These are phyloP conservation scores for Suhomyces bribrorum DNA, from an alignment of 1,139 yeast genomes.

Conservation along the genomic window DNA sequence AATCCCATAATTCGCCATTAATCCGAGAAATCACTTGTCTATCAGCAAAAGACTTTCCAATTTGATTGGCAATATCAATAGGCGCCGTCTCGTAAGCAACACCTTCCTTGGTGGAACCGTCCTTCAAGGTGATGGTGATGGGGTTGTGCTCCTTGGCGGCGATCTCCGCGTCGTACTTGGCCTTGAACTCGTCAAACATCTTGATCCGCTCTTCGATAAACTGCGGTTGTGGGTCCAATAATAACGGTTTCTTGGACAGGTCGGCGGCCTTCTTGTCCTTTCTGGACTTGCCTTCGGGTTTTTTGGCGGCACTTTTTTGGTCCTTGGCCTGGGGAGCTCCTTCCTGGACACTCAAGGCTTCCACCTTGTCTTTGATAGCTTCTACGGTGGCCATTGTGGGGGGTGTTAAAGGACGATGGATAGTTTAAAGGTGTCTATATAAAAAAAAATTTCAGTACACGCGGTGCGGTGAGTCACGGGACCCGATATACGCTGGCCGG, in stretches of 20 bases:
- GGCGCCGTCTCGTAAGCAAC: slow-evolving; percentile 91
- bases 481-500: background rate
- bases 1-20: slow-evolving; percentile 90
- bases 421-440: background rate
- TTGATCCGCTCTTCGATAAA: slow-evolving; percentile 78
- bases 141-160: slow-evolving; percentile 59
- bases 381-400: slow-evolving; percentile 17
- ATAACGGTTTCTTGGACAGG: slow-evolving; percentile 41
- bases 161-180: slow-evolving; percentile 70
- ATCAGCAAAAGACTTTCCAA: slow-evolving; percentile 81
- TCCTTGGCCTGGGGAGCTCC: slow-evolving; percentile 19
- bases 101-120: slow-evolving; percentile 79
- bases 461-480: background rate
- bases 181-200: slow-evolving; percentile 79
- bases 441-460: slow-evolving; percentile 1
- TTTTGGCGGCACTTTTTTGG: slow-evolving; percentile 15
- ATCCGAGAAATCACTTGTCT: slow-evolving; percentile 91
- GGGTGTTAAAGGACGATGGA: background rate
- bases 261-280: slow-evolving; percentile 33
- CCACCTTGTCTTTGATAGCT: slow-evolving; percentile 52
- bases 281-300: slow-evolving; percentile 27
- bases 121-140: slow-evolving; percentile 80
- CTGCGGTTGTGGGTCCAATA: slow-evolving; percentile 74
- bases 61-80: slow-evolving; percentile 75
- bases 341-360: slow-evolving; percentile 49